Percentiles rank a stretch among this genome's conserved stretches.
Conservation (phyloP, 805 yeast genomes). For the Candida argentea region DNA sequence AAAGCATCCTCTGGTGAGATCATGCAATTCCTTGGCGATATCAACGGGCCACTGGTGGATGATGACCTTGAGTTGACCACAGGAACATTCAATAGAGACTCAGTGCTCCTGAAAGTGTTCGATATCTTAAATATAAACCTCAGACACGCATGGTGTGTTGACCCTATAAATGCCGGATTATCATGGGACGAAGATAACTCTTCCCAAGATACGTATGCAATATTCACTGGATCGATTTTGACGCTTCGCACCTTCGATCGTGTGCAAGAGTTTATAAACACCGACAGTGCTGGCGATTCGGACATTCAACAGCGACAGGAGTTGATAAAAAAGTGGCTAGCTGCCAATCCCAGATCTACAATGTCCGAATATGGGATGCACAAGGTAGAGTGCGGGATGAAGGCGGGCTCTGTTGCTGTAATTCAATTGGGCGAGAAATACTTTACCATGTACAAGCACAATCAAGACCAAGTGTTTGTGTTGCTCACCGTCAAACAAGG, state of each 20-base stretch:
- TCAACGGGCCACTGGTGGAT: too few species aligned
- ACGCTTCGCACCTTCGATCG: conserved; percentile 35
- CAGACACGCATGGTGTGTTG: conserved; percentile 81
- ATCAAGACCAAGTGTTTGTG: too few species aligned
- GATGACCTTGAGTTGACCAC: too few species aligned
- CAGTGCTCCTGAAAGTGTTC: conserved; percentile 48
- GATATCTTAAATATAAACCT: conserved; percentile 47
- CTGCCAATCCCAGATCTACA: conserved; percentile 45
- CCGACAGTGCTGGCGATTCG: conserved; percentile 1
- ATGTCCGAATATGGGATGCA: too few species aligned
- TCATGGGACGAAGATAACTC: conserved; percentile 5
- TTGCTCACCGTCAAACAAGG: too few species aligned
- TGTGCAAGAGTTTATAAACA: conserved; percentile 46
- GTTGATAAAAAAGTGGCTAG: conserved; percentile 31
- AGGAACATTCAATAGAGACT: conserved; percentile 42
- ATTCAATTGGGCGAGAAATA: too few species aligned
- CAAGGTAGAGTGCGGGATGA: too few species aligned
- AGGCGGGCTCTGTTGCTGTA: too few species aligned
- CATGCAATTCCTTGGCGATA: too few species aligned
- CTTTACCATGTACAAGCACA: too few species aligned
- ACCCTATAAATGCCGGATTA: conserved; percentile 18
- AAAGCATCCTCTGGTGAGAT: too few species aligned
- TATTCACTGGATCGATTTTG: conserved; percentile 11
- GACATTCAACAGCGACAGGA: conserved; percentile 6
- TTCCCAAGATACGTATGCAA: conserved; percentile 8